A percentile compares a stretch with the other conserved stretches of the same genome.
Conservation (phyloP, 2,329 filamentous ascomycete species). For the Alternaria ethzedia region DNA sequence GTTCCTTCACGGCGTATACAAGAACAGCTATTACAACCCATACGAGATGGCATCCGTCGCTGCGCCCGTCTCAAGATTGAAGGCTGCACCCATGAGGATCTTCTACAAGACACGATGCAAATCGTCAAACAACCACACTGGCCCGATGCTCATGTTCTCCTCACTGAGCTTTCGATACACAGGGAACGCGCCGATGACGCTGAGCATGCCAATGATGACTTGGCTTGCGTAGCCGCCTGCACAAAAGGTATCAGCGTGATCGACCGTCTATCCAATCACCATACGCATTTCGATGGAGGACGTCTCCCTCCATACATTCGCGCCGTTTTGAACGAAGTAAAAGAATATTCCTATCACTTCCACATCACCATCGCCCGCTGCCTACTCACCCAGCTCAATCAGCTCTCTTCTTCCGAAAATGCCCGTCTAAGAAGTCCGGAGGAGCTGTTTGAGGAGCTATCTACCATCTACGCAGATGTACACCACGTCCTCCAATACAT, state of each 20-base stretch:
- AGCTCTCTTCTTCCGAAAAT: not conserved
- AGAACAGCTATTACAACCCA: not conserved
- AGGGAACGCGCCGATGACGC: not conserved
- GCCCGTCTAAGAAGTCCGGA: not conserved
- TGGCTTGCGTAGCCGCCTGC: not conserved
- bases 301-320: not conserved
- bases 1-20: not conserved
- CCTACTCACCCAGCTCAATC: not conserved
- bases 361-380: not conserved
- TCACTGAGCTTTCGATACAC: not conserved
- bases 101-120: not conserved
- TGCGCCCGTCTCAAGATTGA: not conserved
- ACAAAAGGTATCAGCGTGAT: not conserved
- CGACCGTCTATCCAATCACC: not conserved
- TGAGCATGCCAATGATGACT: not conserved
- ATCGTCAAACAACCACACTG: not conserved
- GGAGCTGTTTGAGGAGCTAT: not conserved
- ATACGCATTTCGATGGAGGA: not conserved
- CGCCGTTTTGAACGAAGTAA: not conserved
- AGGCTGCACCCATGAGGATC: not conserved
- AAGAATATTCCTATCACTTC: not conserved
- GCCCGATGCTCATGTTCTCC: not conserved
- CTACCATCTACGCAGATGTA: not conserved
- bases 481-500: not conserved
- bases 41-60: not conserved